phyloP scores from a whole-genome alignment of 257 asterid species.

The Gentiana straminea region DNA sequence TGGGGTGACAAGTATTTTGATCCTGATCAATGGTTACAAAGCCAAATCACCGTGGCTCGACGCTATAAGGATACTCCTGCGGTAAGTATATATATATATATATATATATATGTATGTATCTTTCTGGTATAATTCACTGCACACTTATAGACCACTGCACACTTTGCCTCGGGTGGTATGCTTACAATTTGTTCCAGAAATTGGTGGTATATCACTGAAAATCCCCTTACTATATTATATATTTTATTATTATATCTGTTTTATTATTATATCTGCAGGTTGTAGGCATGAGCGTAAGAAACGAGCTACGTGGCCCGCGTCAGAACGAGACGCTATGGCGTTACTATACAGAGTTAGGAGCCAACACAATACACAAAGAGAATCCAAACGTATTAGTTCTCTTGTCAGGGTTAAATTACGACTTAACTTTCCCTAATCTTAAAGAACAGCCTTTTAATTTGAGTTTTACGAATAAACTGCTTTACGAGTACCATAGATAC shows the following conservation, averaged over 20 bases:
- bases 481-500: slow-evolving; percentile 46
- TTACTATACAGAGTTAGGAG: slow-evolving; percentile 25
- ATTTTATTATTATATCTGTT: not conserved
- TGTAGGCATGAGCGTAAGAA: slow-evolving; percentile 48
- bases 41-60: slow-evolving; percentile 35
- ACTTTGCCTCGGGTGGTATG: too few relatives aligned
- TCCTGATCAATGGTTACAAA: slow-evolving; percentile 47
- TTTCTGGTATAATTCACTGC: too few relatives aligned
- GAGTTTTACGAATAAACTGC: slow-evolving; percentile 22
- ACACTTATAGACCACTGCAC: too few relatives aligned
- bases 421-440: slow-evolving; percentile 25
- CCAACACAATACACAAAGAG: slow-evolving; percentile 23
- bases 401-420: slow-evolving; percentile 37
- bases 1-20: slow-evolving; percentile 48
- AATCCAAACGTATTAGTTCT: slow-evolving; percentile 38
- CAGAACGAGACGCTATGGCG: slow-evolving; percentile 33
- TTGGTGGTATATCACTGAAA: too few relatives aligned
- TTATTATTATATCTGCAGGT: too few relatives aligned
- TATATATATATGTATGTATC: not conserved
- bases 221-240: too few relatives aligned
- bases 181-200: too few relatives aligned
- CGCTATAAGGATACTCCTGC: slow-evolving; percentile 23
- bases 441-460: slow-evolving; percentile 19
- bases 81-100: slow-evolving; percentile 17
- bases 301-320: slow-evolving; percentile 54